Conservation (phyloP, 179 eudicot species). For the Beta corolliflora region DNA sequence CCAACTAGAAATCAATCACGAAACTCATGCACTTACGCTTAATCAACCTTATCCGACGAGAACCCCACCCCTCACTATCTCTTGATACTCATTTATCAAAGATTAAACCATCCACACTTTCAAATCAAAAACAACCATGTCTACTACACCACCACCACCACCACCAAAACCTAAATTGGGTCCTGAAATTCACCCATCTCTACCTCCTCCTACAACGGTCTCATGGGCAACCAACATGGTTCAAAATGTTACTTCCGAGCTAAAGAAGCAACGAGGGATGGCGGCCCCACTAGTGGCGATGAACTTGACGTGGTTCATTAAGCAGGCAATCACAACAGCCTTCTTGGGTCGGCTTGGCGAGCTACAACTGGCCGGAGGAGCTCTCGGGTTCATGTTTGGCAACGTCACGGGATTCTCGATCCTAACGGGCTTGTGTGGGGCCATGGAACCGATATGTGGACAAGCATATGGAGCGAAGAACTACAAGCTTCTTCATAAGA, state of each 20-base stretch:
- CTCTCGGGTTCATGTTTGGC: slow-evolving; percentile 81
- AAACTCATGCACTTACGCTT: slow-evolving; percentile 31
- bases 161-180: not conserved
- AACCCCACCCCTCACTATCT: slow-evolving; percentile 16
- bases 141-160: slow-evolving; percentile 16
- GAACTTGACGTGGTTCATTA: slow-evolving; percentile 87
- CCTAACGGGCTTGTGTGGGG: slow-evolving; percentile 69
- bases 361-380: slow-evolving; percentile 78
- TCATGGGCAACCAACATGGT: slow-evolving; percentile 13
- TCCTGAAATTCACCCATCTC: not conserved
- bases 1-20: slow-evolving; percentile 14
- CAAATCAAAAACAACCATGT: slow-evolving; percentile 22
- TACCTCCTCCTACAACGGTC: not conserved
- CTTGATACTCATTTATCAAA: not conserved
- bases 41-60: slow-evolving; percentile 16
- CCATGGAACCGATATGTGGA: slow-evolving; percentile 96
- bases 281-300: slow-evolving; percentile 61
- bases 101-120: not conserved
- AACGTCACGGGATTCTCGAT: slow-evolving; percentile 91
- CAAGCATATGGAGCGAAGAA: slow-evolving; percentile 89
- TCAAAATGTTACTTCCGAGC: slow-evolving; percentile 39
- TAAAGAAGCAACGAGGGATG: slow-evolving; percentile 55
- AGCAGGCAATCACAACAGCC: slow-evolving; percentile 67
- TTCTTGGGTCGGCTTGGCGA: slow-evolving; percentile 83
- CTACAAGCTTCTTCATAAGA: slow-evolving; percentile 76